Evolutionary conservation across 1,284 basidiomycete species (phyloP).

Genomic region (Austroboletus rostrupii): DNA sequence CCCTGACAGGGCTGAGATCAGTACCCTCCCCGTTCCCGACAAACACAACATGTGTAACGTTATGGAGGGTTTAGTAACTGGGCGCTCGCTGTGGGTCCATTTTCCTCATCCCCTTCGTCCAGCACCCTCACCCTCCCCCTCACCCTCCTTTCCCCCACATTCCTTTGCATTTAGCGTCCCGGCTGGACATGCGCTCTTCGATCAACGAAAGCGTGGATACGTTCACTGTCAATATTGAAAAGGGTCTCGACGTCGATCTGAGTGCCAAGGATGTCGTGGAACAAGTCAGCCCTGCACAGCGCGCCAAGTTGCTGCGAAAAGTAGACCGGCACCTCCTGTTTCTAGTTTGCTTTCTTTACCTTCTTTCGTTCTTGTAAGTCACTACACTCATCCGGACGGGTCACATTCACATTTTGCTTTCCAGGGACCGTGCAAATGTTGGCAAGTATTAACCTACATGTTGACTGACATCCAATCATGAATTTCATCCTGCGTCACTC

Average conservation of each 20-base stretch:
- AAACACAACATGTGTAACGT: background rate
- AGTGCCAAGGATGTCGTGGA: conserved; percentile 2
- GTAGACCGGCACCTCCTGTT: conserved; percentile 49
- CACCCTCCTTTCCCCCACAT: background rate
- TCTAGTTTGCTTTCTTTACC: conserved; percentile 53
- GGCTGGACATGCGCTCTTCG: conserved; percentile 11
- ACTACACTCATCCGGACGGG: background rate
- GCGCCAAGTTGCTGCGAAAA: conserved; percentile 41
- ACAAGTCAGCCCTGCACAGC: conserved; percentile 27
- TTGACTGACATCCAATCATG: background rate
- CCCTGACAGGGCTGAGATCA: background rate
- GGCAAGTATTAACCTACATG: conserved; percentile 17
- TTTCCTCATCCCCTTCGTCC: background rate
- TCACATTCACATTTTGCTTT: background rate
- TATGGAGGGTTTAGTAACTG: conserved; percentile 3
- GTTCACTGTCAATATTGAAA: conserved; percentile 15
- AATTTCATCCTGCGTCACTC: background rate
- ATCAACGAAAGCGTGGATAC: conserved; percentile 12
- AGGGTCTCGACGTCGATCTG: background rate
- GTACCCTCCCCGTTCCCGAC: background rate
- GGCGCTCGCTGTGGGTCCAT: background rate
- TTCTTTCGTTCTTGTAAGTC: conserved; percentile 53
- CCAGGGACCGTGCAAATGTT: conserved; percentile 36
- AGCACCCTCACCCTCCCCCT: background rate
- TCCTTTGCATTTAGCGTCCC: background rate